A percentile compares a stretch with the other conserved stretches of the same genome.
phyloP scores from a whole-genome alignment of 148 eudicot genomes.

The Pharnaceum exiguum region DNA sequence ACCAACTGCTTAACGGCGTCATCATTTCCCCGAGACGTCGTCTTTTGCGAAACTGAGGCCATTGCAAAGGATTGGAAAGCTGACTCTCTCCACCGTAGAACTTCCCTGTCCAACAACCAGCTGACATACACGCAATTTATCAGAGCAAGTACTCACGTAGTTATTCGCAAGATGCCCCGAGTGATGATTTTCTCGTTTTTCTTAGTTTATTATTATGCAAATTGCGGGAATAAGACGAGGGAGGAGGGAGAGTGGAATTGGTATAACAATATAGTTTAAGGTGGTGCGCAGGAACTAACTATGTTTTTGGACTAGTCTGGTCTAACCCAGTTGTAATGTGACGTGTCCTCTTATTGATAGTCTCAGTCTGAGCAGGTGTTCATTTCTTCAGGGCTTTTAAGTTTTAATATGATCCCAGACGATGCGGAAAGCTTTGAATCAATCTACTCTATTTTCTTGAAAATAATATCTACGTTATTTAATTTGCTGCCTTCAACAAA shows the following conservation, averaged over 20 bases:
- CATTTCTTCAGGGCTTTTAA: too few species aligned
- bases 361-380: too few species aligned
- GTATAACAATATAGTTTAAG: too few species aligned
- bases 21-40: slow-evolving; percentile 14
- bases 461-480: too few species aligned
- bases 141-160: neutral
- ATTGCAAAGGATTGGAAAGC: slow-evolving; percentile 29
- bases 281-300: neutral
- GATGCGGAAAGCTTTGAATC: too few species aligned
- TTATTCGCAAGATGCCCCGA: too few species aligned
- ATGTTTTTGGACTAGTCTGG: neutral
- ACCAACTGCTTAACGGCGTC: neutral
- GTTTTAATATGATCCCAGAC: too few species aligned
- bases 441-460: too few species aligned
- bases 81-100: slow-evolving; percentile 6
- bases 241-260: slow-evolving; percentile 17
- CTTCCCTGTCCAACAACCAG: slow-evolving; percentile 8
- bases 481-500: too few species aligned
- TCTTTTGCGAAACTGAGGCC: slow-evolving; percentile 32
- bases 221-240: slow-evolving; percentile 6
- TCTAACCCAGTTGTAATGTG: neutral
- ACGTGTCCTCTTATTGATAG: too few species aligned
- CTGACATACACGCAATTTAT: slow-evolving; percentile 20
- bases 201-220: slow-evolving; percentile 10
- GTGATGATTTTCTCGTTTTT: too few species aligned